Evolutionary conservation across 2,329 filamentous ascomycete species (phyloP).

Genomic region (Cordyceps pruinosa): DNA sequence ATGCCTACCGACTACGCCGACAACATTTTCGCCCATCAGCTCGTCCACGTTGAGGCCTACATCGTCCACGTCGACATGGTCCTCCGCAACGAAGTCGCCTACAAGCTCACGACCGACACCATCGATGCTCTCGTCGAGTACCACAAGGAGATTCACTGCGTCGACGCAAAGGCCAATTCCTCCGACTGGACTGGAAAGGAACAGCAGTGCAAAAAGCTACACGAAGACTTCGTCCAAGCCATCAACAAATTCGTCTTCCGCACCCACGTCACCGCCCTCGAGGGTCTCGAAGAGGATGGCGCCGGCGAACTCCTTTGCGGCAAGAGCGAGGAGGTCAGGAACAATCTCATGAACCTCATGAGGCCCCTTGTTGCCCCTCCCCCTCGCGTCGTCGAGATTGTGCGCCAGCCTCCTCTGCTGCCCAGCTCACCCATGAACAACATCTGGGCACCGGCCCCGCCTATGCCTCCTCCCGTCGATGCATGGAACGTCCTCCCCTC

Average conservation of each 20-base stretch:
- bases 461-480: slow-evolving; percentile 66
- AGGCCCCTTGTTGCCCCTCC: slow-evolving; percentile 80
- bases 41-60: slow-evolving; percentile 91
- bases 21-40: slow-evolving; percentile 85
- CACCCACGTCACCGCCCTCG: slow-evolving; percentile 78
- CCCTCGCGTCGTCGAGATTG: slow-evolving; percentile 80
- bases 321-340: slow-evolving; percentile 90
- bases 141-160: slow-evolving; percentile 91
- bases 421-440: slow-evolving; percentile 71
- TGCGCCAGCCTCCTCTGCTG: slow-evolving; percentile 77
- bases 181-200: slow-evolving; percentile 98
- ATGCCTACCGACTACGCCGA: slow-evolving; percentile 79
- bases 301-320: slow-evolving; percentile 88
- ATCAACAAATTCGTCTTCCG: slow-evolving; percentile 97
- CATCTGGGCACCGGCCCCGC: slow-evolving; percentile 69
- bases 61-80: slow-evolving; percentile 99
- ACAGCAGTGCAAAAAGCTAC: slow-evolving; percentile 90
- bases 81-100: slow-evolving; percentile 91
- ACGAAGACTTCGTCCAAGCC: slow-evolving; percentile 92
- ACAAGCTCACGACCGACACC: slow-evolving; percentile 91
- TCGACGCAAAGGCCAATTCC: slow-evolving; percentile 80
- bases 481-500: slow-evolving; percentile 88
- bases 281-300: slow-evolving; percentile 94
- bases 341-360: slow-evolving; percentile 74
- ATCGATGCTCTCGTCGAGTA: slow-evolving; percentile 92